These are phyloP conservation scores for Rhodotorula sp. DNA, from an alignment of 1,284 basidiomycete genomes.

Conservation along the genomic window DNA sequence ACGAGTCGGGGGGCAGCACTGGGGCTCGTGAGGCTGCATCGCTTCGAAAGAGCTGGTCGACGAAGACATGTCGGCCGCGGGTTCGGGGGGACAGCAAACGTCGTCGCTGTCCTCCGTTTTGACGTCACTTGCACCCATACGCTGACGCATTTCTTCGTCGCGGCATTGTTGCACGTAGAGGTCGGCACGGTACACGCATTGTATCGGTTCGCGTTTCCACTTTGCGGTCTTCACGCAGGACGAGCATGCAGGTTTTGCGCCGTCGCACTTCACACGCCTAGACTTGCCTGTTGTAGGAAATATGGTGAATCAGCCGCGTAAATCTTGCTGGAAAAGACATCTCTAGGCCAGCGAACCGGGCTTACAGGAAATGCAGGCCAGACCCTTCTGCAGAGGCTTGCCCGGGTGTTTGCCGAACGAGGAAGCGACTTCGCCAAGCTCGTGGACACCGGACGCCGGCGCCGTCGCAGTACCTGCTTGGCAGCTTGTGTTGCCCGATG, in stretches of 20 bases:
- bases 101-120: background rate
- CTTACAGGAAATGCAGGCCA: conserved; percentile 29
- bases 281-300: conserved; percentile 13
- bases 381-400: conserved; percentile 24
- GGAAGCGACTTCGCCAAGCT: background rate
- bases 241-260: conserved; percentile 19
- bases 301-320: background rate
- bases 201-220: background rate
- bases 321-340: background rate
- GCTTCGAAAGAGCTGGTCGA: background rate
- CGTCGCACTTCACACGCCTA: conserved; percentile 26
- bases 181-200: conserved; percentile 27
- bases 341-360: background rate
- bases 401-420: background rate
- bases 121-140: background rate
- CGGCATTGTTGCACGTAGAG: conserved; percentile 7
- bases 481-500: too few relatives aligned
- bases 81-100: background rate
- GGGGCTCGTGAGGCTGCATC: background rate
- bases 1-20: too few relatives aligned
- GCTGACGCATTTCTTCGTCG: background rate
- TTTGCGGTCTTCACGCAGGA: conserved; percentile 10
- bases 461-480: background rate
- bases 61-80: background rate
- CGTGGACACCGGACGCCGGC: background rate